Evolutionary conservation across 2,329 filamentous ascomycete genomes (phyloP).

Genomic region (Rhexocercosporidium sp.): DNA sequence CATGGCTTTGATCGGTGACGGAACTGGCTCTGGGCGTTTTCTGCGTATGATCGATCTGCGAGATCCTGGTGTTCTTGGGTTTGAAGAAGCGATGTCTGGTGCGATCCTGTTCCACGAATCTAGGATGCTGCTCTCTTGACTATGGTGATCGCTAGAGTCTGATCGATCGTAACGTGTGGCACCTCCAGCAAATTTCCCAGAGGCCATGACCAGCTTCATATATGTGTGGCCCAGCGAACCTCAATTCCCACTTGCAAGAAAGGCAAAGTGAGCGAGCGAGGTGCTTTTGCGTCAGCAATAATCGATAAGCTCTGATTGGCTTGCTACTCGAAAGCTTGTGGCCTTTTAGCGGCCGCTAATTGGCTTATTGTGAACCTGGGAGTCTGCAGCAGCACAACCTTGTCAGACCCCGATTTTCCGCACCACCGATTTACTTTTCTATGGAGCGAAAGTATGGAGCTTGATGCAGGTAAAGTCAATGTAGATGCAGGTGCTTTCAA

Average conservation of each 20-base stretch:
- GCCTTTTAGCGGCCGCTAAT: not conserved
- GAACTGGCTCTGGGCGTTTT: constrained; percentile 18
- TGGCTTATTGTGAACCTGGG: not conserved
- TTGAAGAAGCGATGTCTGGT: not conserved
- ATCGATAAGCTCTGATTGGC: constrained; percentile 8
- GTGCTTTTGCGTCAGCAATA: not conserved
- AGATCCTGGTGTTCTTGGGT: not conserved
- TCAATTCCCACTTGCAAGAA: not conserved
- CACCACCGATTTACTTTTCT: not conserved
- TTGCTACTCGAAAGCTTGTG: not conserved
- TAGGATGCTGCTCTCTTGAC: constrained; percentile 8
- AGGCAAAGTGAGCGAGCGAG: not conserved
- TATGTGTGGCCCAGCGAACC: not conserved
- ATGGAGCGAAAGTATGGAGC: not conserved
- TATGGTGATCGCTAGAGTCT: not conserved
- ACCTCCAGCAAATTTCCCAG: not conserved
- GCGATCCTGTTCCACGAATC: not conserved
- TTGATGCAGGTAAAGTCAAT: not conserved
- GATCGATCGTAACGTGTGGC: constrained; percentile 4
- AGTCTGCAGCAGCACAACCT: not conserved
- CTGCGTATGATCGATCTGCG: constrained; percentile 24
- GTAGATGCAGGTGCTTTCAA: no score
- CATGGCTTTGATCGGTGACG: constrained; percentile 33
- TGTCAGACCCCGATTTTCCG: not conserved
- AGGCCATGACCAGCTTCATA: constrained; percentile 11